phyloP scores from a whole-genome alignment of 2,329 filamentous ascomycete species.

The Claviceps sp. region DNA sequence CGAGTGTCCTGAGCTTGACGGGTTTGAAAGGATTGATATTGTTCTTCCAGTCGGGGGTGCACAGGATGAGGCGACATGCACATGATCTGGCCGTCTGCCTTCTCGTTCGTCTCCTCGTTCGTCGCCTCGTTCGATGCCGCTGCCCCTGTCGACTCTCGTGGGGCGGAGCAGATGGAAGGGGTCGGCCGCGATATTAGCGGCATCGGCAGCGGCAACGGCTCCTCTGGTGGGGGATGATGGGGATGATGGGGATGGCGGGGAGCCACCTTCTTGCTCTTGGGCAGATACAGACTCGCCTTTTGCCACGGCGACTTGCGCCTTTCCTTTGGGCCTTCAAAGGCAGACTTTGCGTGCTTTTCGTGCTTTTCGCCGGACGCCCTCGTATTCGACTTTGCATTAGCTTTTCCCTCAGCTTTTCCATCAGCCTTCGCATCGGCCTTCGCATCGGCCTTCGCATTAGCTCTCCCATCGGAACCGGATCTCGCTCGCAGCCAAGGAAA shows the following conservation, averaged over 20 bases:
- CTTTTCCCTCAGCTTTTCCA: too few relatives aligned
- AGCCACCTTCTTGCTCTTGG: constrained; percentile 7
- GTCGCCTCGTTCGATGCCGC: too few relatives aligned
- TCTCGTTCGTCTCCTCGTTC: background rate
- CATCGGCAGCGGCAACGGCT: background rate
- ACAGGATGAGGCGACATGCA: constrained; percentile 12
- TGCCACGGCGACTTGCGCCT: constrained; percentile 11
- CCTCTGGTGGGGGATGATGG: background rate
- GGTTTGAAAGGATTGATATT: constrained; percentile 18
- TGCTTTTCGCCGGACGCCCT: background rate
- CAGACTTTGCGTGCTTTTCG: background rate
- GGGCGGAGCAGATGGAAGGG: background rate
- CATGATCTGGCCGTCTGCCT: constrained; percentile 1
- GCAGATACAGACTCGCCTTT: constrained; percentile 10
- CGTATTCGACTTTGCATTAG: background rate
- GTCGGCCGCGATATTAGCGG: background rate
- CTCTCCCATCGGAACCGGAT: constrained; percentile 10
- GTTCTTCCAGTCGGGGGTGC: constrained; percentile 10
- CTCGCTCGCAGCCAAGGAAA: constrained; percentile 20
- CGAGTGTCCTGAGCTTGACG: background rate
- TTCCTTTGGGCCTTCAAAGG: background rate
- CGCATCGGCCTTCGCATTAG: too few relatives aligned
- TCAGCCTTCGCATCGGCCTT: too few relatives aligned
- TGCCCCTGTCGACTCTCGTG: background rate
- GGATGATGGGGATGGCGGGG: too few relatives aligned